These are phyloP conservation scores for Ascodesmis nigricans DNA, from an alignment of 495 filamentous ascomycete species.

Conservation along the genomic window DNA sequence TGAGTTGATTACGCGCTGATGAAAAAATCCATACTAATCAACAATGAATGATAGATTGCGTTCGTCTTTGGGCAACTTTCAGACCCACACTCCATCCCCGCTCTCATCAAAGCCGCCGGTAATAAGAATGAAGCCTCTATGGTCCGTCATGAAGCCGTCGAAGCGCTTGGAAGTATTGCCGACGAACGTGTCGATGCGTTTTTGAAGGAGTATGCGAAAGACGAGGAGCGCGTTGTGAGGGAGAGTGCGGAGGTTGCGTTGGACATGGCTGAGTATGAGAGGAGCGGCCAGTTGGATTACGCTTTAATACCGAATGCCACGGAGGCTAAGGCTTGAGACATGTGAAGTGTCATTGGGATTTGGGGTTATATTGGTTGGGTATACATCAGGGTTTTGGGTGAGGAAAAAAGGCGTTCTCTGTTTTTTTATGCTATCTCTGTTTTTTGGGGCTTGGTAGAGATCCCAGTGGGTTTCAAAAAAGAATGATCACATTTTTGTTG, in stretches of 20 bases:
- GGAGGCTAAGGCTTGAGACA: too few species aligned
- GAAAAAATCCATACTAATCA: neutral
- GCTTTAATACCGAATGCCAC: conserved; percentile 51
- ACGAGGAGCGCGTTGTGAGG: conserved; percentile 76
- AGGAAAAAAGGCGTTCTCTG: too few species aligned
- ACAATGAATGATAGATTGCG: conserved; percentile 38
- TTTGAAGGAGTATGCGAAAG: conserved; percentile 62
- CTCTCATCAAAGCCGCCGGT: conserved; percentile 54
- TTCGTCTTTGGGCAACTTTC: conserved; percentile 95
- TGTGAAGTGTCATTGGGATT: too few species aligned
- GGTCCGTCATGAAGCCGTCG: conserved; percentile 94
- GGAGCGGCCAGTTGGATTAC: conserved; percentile 71
- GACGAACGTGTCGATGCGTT: conserved; percentile 80
- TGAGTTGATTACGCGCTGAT: neutral
- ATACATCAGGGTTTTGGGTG: too few species aligned
- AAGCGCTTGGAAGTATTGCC: conserved; percentile 88
- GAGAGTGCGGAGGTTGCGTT: conserved; percentile 88
- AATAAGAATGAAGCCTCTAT: conserved; percentile 68
- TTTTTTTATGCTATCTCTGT: too few species aligned
- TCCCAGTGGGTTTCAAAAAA: too few species aligned
- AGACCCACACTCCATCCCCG: conserved; percentile 88
- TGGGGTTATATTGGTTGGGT: too few species aligned
- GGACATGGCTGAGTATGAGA: conserved; percentile 97
- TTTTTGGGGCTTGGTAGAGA: too few species aligned
- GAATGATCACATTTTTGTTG: too few species aligned